Evolutionary conservation across 345 rosid genomes (phyloP).

Genomic region (Hevea brasiliensis): DNA sequence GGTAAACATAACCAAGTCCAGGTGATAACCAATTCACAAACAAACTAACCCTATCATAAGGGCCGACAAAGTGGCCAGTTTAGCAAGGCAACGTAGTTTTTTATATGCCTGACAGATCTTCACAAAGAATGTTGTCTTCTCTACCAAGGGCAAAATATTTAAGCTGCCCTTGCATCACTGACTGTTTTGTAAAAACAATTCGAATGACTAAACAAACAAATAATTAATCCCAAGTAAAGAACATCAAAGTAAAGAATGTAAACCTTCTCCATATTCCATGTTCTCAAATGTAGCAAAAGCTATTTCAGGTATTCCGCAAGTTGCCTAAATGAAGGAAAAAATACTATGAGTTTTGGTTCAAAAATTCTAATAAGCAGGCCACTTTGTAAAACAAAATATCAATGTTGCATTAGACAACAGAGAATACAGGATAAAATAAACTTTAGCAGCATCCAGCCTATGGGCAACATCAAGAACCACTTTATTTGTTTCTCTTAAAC

Average conservation of each 20-base stretch:
- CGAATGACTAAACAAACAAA: background rate
- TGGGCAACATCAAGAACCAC: background rate
- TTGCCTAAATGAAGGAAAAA: constrained; percentile 55
- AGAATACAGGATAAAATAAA: background rate
- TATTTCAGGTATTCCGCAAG: constrained; percentile 92
- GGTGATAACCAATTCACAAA: background rate
- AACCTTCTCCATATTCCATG: constrained; percentile 99
- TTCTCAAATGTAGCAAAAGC: constrained; percentile 90
- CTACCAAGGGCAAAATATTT: background rate
- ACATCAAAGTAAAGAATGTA: constrained; percentile 20
- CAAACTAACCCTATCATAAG: background rate
- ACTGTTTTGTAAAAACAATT: constrained; percentile 5
- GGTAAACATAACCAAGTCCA: background rate
- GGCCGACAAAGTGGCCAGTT: background rate
- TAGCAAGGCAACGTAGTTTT: background rate
- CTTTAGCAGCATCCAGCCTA: background rate
- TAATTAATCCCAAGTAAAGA: background rate
- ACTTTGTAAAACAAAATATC: background rate
- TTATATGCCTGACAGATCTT: background rate
- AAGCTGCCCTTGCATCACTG: background rate
- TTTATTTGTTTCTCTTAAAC: background rate
- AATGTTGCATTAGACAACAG: background rate
- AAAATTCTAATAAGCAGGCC: constrained; percentile 2
- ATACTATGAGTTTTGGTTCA: constrained; percentile 11
- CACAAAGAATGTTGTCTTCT: background rate